phyloP scores from a whole-genome alignment of 2,329 filamentous ascomycete species.

The Trichoderma koningii region DNA sequence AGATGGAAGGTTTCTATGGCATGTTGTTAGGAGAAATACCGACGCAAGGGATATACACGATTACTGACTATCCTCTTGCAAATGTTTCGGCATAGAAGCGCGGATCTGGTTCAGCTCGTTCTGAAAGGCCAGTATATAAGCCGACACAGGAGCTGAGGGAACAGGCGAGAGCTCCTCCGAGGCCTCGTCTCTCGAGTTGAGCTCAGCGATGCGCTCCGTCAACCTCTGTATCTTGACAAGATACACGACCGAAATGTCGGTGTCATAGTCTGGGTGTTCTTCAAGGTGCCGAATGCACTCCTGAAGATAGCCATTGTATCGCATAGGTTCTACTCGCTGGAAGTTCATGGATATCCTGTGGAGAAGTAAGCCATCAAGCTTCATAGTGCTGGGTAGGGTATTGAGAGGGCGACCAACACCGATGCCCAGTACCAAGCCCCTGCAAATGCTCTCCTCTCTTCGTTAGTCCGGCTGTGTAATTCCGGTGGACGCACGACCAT shows the following conservation, averaged over 20 bases:
- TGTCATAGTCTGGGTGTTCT: slow-evolving; percentile 47
- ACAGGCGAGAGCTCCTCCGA: slow-evolving; percentile 41
- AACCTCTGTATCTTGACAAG: slow-evolving; percentile 54
- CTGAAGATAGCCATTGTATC: slow-evolving; percentile 55
- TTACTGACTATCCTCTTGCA: slow-evolving; percentile 45
- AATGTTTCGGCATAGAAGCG: slow-evolving; percentile 39
- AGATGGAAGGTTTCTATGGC: slow-evolving; percentile 43
- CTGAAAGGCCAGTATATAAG: slow-evolving; percentile 51
- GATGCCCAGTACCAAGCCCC: slow-evolving; percentile 59
- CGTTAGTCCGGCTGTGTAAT: slow-evolving; percentile 47
- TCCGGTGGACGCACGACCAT: slow-evolving; percentile 46
- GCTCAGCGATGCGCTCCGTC: slow-evolving; percentile 51
- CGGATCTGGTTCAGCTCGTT: slow-evolving; percentile 48
- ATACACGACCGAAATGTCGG: slow-evolving; percentile 50
- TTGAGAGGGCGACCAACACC: slow-evolving; percentile 43
- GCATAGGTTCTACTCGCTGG: slow-evolving; percentile 50
- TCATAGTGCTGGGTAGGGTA: neutral
- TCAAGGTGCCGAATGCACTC: slow-evolving; percentile 53
- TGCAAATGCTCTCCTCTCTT: slow-evolving; percentile 55
- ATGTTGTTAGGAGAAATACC: neutral
- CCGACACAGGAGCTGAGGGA: slow-evolving; percentile 46
- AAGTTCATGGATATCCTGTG: slow-evolving; percentile 46
- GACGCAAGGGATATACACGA: neutral
- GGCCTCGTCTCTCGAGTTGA: slow-evolving; percentile 42
- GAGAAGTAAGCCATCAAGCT: neutral